Conservation (phyloP, 495 filamentous ascomycete species). For the Neurospora sp. region DNA sequence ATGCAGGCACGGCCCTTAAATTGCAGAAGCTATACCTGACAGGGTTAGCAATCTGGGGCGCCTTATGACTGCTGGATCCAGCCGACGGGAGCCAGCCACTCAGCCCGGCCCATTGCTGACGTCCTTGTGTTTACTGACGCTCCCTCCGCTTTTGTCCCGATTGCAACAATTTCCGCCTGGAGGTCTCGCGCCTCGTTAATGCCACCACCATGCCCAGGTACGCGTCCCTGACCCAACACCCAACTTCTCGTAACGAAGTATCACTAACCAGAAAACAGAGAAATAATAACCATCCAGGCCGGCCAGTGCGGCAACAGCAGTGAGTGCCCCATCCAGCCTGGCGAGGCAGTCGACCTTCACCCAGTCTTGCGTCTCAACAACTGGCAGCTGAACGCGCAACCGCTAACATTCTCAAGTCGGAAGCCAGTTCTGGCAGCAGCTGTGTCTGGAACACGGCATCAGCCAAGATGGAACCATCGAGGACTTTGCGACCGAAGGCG, state of each 20-base stretch:
- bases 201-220: slow-evolving; percentile 43
- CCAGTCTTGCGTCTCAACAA: background rate
- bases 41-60: background rate
- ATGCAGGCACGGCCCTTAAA: background rate
- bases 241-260: background rate
- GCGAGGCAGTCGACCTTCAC: background rate
- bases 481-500: slow-evolving; percentile 91
- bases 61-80: background rate
- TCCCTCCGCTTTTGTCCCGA: background rate
- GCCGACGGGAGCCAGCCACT: background rate
- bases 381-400: background rate
- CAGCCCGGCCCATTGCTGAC: background rate
- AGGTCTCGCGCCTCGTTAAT: slow-evolving; percentile 11
- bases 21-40: background rate
- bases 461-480: slow-evolving; percentile 93
- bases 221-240: background rate
- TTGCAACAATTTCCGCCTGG: background rate
- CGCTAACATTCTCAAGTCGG: slow-evolving; percentile 49
- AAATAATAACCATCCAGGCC: slow-evolving; percentile 98
- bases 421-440: slow-evolving; percentile 93
- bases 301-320: slow-evolving; percentile 99
- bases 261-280: slow-evolving; percentile 41
- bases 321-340: slow-evolving; percentile 36
- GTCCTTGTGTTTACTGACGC: background rate
- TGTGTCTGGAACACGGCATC: slow-evolving; percentile 96